These are phyloP conservation scores for Lenzites betulinus DNA, from an alignment of 768 basidiomycete species.

Conservation along the genomic window DNA sequence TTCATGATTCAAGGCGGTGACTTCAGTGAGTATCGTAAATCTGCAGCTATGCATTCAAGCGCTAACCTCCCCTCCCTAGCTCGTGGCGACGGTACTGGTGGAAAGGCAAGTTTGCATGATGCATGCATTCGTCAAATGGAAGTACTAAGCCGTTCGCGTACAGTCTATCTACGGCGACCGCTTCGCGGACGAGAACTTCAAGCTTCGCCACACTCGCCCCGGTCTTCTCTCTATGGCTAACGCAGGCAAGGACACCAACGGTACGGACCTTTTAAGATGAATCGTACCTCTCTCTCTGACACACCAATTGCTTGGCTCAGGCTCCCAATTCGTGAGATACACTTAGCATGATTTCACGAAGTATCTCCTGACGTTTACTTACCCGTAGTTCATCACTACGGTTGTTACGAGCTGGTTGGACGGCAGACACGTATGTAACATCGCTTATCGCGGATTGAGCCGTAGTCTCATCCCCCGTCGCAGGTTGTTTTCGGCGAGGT, in stretches of 20 bases:
- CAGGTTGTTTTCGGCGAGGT: conserved; percentile 94
- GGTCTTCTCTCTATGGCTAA: conserved; percentile 96
- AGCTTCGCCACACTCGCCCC: conserved; percentile 89
- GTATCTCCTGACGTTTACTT: not conserved
- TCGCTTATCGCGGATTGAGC: not conserved
- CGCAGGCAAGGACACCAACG: conserved; percentile 90
- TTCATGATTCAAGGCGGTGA: conserved; percentile 99
- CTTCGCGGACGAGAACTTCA: conserved; percentile 98
- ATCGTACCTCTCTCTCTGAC: conserved; percentile 2
- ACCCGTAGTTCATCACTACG: conserved; percentile 86
- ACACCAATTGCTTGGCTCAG: conserved; percentile 39
- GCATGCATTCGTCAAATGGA: not conserved
- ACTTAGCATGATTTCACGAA: no score
- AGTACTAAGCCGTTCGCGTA: not conserved
- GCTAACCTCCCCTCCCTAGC: conserved; percentile 44
- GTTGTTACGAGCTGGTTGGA: conserved; percentile 88
- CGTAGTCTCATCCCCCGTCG: conserved; percentile 8
- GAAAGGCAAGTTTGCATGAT: conserved; percentile 57
- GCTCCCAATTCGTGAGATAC: conserved; percentile 80
- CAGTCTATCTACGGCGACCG: conserved; percentile 89
- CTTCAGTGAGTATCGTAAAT: conserved; percentile 67
- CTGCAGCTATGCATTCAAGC: not conserved
- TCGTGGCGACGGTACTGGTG: conserved; percentile 85
- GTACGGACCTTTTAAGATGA: conserved; percentile 37
- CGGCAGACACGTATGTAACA: conserved; percentile 69